These are phyloP conservation scores for Passiflora organensis DNA, from an alignment of 345 rosid species.

Conservation along the genomic window DNA sequence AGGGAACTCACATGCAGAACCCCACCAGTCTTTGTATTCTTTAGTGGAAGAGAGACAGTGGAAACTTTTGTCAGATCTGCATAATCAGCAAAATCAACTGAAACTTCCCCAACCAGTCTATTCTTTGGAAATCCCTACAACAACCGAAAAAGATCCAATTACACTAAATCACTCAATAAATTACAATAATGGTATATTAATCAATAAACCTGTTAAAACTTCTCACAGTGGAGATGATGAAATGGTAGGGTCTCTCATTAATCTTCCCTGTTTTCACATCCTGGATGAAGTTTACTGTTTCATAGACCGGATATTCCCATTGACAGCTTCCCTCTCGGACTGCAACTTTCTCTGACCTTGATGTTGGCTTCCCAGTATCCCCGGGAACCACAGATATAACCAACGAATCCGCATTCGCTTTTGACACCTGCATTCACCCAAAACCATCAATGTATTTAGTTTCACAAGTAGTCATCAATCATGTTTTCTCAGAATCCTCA, in stretches of 20 bases:
- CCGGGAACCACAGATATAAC: constrained; percentile 74
- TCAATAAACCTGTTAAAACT: too few relatives aligned
- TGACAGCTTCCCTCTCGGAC: constrained; percentile 55
- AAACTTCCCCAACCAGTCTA: constrained; percentile 63
- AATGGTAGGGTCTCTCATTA: constrained; percentile 58
- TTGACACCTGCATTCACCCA: constrained; percentile 37
- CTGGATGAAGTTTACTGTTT: constrained; percentile 59
- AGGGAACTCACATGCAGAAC: constrained; percentile 80
- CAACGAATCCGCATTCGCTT: constrained; percentile 49
- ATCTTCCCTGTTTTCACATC: constrained; percentile 71
- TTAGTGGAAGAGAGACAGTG: constrained; percentile 64
- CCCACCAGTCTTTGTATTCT: constrained; percentile 53
- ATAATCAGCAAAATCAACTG: constrained; percentile 74
- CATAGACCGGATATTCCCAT: constrained; percentile 78
- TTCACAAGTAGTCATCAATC: too few relatives aligned
- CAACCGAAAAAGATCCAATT: constrained; percentile 9
- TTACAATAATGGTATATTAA: too few relatives aligned
- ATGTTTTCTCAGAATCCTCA: constrained; percentile 3
- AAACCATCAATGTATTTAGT: too few relatives aligned
- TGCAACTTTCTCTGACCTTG: constrained; percentile 55
- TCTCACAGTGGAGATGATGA: constrained; percentile 66
- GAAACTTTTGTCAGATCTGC: constrained; percentile 58
- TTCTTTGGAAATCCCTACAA: constrained; percentile 65
- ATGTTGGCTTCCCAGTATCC: constrained; percentile 68
- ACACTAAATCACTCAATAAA: not conserved